Conservation (phyloP, 208 protist genomes). For the Leishmania arabica region DNA sequence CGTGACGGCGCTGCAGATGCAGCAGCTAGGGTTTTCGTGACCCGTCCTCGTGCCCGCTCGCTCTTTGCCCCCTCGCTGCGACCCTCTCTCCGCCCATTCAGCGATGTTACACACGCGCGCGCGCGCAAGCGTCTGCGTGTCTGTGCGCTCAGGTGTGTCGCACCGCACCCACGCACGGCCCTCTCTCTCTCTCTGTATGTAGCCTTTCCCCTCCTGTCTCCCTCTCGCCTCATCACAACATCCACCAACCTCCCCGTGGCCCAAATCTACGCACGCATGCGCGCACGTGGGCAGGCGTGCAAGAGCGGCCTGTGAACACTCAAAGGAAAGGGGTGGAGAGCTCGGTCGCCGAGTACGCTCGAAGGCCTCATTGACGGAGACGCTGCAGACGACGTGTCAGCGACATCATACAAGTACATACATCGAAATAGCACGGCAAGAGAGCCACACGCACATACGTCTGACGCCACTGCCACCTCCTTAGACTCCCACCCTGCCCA, state of each 20-base stretch:
- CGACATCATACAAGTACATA: slow-evolving; percentile 24
- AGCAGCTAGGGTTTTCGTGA: neutral
- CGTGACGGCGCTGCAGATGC: neutral
- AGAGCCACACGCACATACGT: slow-evolving; percentile 16
- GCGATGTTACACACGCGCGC: neutral
- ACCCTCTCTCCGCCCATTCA: neutral
- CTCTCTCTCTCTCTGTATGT: neutral
- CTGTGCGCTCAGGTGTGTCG: no score
- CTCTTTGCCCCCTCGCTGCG: neutral
- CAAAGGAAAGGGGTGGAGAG: neutral
- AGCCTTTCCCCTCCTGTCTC: neutral
- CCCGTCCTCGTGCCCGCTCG: neutral
- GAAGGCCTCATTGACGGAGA: neutral
- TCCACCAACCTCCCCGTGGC: neutral
- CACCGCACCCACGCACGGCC: no score
- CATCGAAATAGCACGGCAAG: neutral
- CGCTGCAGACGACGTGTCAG: neutral
- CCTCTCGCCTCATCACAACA: neutral
- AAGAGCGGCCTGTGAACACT: neutral
- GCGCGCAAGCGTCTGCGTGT: no score
- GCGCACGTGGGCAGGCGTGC: neutral
- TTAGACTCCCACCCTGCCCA: neutral
- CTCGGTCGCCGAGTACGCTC: no score
- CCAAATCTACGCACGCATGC: no score
- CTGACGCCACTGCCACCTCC: neutral